Conservation (phyloP, 202 grass and related monocot species). For the Setaria viridis region DNA sequence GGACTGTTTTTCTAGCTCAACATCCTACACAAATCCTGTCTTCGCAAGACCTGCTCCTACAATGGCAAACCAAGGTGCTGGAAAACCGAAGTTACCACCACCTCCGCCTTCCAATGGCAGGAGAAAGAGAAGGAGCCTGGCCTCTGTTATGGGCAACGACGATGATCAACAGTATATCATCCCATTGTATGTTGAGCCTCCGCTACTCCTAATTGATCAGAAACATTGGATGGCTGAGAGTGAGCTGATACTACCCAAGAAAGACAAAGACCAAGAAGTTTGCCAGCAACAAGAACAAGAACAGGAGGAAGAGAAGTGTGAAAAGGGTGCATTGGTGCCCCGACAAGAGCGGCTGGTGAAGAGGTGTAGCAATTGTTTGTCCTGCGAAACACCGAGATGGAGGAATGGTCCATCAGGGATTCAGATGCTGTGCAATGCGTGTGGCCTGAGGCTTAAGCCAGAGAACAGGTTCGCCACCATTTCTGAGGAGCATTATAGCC, state of each 20-base stretch:
- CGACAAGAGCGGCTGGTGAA: constrained; percentile 53
- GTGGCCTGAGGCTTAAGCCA: constrained; percentile 74
- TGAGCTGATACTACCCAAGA: constrained; percentile 80
- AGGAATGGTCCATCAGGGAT: constrained; percentile 67
- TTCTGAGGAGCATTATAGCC: constrained; percentile 22
- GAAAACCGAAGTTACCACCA: constrained; percentile 28
- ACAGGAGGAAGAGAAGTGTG: constrained; percentile 32
- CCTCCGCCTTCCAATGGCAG: constrained; percentile 39
- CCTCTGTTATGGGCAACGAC: constrained; percentile 40
- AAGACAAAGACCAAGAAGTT: constrained; percentile 54
- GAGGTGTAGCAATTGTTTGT: constrained; percentile 83
- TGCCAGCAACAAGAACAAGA: constrained; percentile 45
- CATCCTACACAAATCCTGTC: constrained; percentile 53
- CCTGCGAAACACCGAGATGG: constrained; percentile 71
- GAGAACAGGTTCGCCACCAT: constrained; percentile 38
- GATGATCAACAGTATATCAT: constrained; percentile 41
- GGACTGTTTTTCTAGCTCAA: constrained; percentile 71
- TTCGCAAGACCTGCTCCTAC: constrained; percentile 33
- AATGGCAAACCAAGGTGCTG: constrained; percentile 35
- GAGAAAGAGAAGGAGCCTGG: constrained; percentile 59
- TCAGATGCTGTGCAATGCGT: constrained; percentile 70
- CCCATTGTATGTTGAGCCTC: constrained; percentile 50
- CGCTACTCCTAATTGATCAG: constrained; percentile 63
- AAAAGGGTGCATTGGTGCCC: constrained; percentile 33
- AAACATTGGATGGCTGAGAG: constrained; percentile 94